Conservation (phyloP, 2,329 filamentous ascomycete species). For the Chrysoporthe cubensis region DNA sequence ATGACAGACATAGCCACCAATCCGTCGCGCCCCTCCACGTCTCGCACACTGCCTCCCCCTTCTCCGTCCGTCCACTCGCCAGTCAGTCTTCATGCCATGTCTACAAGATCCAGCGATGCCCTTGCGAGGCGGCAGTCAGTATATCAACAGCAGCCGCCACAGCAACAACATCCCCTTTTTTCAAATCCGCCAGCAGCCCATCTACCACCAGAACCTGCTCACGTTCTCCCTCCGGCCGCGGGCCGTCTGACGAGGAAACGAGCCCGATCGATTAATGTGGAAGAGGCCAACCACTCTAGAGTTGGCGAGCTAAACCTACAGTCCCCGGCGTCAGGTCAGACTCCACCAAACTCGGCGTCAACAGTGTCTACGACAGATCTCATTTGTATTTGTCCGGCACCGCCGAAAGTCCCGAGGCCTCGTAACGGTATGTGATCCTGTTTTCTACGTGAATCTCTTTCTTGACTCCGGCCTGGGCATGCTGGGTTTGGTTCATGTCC, state of each 20-base stretch:
- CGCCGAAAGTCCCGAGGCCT: conserved; percentile 61
- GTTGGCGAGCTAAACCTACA: conserved; percentile 41
- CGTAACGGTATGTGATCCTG: conserved; percentile 56
- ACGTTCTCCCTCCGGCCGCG: background rate
- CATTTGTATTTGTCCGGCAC: conserved; percentile 60
- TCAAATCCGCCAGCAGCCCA: conserved; percentile 3
- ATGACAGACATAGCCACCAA: conserved; percentile 30
- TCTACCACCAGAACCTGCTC: conserved; percentile 5
- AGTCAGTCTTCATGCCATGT: conserved; percentile 29
- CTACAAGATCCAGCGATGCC: conserved; percentile 30
- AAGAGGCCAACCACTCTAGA: conserved; percentile 46
- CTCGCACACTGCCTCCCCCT: conserved; percentile 27
- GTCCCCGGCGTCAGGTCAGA: conserved; percentile 37
- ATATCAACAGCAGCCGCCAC: conserved; percentile 12
- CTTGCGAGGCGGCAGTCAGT: conserved; percentile 22
- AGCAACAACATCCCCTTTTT: conserved; percentile 6
- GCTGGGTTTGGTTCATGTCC: conserved; percentile 7
- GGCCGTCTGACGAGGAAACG: conserved; percentile 45
- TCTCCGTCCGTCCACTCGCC: conserved; percentile 22
- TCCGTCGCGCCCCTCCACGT: conserved; percentile 28
- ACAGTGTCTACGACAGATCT: conserved; percentile 42
- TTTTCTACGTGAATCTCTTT: conserved; percentile 24
- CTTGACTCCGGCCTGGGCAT: background rate
- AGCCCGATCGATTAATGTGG: conserved; percentile 49
- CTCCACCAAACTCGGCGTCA: conserved; percentile 29